Evolutionary conservation across 108 stramenopile genomes (phyloP).

Genomic region (Mayamaea pseudoterrestris): DNA sequence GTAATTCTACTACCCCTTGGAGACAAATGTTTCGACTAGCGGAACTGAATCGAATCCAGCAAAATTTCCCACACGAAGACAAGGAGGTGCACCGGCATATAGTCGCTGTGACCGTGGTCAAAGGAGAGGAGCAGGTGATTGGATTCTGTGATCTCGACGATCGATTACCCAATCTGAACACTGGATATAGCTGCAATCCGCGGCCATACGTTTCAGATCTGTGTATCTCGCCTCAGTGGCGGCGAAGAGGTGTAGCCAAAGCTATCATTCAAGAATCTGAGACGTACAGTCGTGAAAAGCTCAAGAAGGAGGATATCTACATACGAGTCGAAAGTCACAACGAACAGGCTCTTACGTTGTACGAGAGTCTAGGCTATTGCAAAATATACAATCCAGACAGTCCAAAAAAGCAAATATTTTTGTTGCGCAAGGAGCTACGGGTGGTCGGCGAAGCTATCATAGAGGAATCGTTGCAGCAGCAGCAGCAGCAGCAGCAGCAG

Average conservation of each 20-base stretch:
- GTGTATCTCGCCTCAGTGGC: conserved; percentile 17
- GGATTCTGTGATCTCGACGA: conserved; percentile 42
- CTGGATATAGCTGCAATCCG: conserved; percentile 10
- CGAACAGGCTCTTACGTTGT: conserved; percentile 38
- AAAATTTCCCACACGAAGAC: conserved; percentile 35
- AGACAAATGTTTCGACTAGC: conserved; percentile 16
- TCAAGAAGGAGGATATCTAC: conserved; percentile 9
- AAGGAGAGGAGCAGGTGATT: conserved; percentile 14
- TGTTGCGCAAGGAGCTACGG: conserved; percentile 6
- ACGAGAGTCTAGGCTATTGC: conserved; percentile 38
- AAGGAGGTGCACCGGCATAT: conserved; percentile 21
- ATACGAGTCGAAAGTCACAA: conserved; percentile 51
- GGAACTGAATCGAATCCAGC: conserved; percentile 40
- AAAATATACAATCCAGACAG: conserved; percentile 1
- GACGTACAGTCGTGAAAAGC: conserved; percentile 3
- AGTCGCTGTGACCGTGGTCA: conserved; percentile 16
- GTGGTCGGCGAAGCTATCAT: too few relatives aligned
- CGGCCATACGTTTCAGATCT: conserved; percentile 41
- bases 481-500: too few relatives aligned
- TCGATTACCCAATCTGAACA: conserved; percentile 6
- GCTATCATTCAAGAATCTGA: conserved; percentile 18
- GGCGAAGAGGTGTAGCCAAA: conserved; percentile 28
- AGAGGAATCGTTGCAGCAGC: too few relatives aligned
- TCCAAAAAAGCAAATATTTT: conserved; percentile 5
- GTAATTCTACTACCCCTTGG: conserved; percentile 3